Conservation (phyloP, 352 stramenopile species). For the Phytophthora pistaciae region DNA sequence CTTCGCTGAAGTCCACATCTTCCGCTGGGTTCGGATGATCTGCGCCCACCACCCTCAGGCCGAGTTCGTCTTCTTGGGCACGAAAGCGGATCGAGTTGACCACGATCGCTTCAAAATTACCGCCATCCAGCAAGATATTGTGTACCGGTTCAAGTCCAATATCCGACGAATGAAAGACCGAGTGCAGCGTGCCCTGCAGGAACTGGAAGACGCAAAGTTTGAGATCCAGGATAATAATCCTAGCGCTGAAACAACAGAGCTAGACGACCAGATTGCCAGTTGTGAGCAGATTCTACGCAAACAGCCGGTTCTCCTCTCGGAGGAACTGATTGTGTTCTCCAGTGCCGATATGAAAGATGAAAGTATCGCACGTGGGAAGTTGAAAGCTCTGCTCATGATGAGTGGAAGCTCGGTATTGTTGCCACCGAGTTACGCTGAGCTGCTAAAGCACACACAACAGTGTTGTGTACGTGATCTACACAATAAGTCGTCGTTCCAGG, state of each 20-base stretch:
- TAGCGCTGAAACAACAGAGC: background rate
- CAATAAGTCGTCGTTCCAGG: conserved; percentile 1
- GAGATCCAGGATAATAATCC: conserved; percentile 27
- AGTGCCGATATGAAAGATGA: conserved; percentile 11
- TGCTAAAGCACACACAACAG: conserved; percentile 5
- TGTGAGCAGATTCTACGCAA: conserved; percentile 30
- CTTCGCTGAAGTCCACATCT: conserved; percentile 21
- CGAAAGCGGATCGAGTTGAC: conserved; percentile 6
- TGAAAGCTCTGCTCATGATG: conserved; percentile 38
- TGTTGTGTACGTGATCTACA: conserved; percentile 5
- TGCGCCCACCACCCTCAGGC: conserved; percentile 9
- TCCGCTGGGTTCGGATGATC: conserved; percentile 17
- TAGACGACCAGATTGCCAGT: conserved; percentile 10
- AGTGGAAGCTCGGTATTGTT: conserved; percentile 20
- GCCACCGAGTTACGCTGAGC: conserved; percentile 12
- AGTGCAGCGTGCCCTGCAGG: background rate
- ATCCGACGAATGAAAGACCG: conserved; percentile 9
- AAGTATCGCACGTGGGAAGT: conserved; percentile 8
- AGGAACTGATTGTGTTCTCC: conserved; percentile 14
- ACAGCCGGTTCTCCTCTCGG: conserved; percentile 7
- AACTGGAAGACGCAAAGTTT: conserved; percentile 13
- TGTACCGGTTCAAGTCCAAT: background rate
- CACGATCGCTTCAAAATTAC: conserved; percentile 5
- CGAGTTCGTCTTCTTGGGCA: conserved; percentile 15
- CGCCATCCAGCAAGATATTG: conserved; percentile 14